Conservation (phyloP, 2,329 filamentous ascomycete species). For the Teratosphaeria pseudoeucalypti region DNA sequence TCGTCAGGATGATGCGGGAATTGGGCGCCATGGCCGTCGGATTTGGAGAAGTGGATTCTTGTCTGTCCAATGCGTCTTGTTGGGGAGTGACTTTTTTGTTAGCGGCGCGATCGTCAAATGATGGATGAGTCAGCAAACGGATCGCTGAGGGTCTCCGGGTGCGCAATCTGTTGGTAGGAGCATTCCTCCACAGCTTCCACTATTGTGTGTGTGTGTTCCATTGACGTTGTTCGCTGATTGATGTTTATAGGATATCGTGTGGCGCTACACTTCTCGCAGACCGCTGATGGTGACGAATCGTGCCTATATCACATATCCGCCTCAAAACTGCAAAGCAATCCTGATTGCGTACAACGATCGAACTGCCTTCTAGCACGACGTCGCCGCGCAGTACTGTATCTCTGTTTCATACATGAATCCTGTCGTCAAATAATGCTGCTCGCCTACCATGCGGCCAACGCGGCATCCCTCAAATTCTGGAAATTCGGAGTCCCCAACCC, state of each 20-base stretch:
- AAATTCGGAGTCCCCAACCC: conserved; percentile 21
- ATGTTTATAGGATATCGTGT: too few relatives aligned
- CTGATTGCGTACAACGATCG: too few relatives aligned
- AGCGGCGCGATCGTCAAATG: background rate
- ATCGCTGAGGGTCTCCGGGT: background rate
- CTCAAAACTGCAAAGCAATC: too few relatives aligned
- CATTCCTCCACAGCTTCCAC: background rate
- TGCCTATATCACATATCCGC: too few relatives aligned
- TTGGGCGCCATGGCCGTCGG: conserved; percentile 20
- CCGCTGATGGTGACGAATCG: too few relatives aligned
- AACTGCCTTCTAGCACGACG: background rate
- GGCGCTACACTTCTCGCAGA: too few relatives aligned
- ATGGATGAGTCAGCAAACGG: background rate
- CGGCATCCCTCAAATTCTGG: background rate
- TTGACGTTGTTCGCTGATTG: background rate
- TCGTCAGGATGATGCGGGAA: conserved; percentile 23
- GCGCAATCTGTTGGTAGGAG: too few relatives aligned
- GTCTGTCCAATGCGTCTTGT: background rate
- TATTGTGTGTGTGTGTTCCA: background rate
- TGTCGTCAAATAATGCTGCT: background rate
- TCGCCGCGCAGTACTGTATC: background rate
- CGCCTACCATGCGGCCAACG: background rate
- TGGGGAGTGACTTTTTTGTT: background rate
- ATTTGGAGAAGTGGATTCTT: too few relatives aligned
- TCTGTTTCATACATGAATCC: background rate